phyloP scores from a whole-genome alignment of 257 asterid species.

The Scutellaria baicalensis region DNA sequence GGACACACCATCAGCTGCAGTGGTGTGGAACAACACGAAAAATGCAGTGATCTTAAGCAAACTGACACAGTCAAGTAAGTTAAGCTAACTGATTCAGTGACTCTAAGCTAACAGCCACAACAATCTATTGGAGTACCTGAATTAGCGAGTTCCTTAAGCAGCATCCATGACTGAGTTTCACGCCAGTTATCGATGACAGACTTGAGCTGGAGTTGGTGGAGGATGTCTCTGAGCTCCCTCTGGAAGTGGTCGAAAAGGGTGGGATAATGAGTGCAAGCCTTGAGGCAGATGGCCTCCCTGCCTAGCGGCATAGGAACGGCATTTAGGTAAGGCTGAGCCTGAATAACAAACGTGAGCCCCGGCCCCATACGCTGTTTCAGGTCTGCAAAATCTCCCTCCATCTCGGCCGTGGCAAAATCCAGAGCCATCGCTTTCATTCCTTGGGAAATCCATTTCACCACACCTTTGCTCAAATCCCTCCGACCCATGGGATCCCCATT shows the following conservation, averaged over 20 bases:
- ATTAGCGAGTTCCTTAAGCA: constrained; percentile 74
- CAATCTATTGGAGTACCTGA: constrained; percentile 41
- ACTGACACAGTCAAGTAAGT: not conserved
- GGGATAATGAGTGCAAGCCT: constrained; percentile 89
- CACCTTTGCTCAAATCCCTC: constrained; percentile 74
- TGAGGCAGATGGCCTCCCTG: constrained; percentile 73
- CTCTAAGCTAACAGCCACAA: not conserved
- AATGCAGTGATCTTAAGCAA: not conserved
- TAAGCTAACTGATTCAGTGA: not conserved
- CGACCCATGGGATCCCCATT: constrained; percentile 85
- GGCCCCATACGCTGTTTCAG: constrained; percentile 70
- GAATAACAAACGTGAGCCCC: constrained; percentile 76
- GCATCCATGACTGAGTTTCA: constrained; percentile 78
- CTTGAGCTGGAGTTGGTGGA: constrained; percentile 54
- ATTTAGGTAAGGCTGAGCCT: constrained; percentile 88
- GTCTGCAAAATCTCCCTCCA: constrained; percentile 62
- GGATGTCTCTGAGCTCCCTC: constrained; percentile 85
- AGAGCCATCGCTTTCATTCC: constrained; percentile 91
- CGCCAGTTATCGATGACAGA: constrained; percentile 61
- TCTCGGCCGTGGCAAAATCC: constrained; percentile 63
- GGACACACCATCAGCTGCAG: no score
- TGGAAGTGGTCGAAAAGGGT: constrained; percentile 94
- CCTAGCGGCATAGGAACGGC: constrained; percentile 92
- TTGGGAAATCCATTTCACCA: constrained; percentile 70
- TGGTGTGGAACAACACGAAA: no score